These are phyloP conservation scores for Spongispora temasekensis DNA, from an alignment of 1,284 basidiomycete genomes.

Conservation along the genomic window DNA sequence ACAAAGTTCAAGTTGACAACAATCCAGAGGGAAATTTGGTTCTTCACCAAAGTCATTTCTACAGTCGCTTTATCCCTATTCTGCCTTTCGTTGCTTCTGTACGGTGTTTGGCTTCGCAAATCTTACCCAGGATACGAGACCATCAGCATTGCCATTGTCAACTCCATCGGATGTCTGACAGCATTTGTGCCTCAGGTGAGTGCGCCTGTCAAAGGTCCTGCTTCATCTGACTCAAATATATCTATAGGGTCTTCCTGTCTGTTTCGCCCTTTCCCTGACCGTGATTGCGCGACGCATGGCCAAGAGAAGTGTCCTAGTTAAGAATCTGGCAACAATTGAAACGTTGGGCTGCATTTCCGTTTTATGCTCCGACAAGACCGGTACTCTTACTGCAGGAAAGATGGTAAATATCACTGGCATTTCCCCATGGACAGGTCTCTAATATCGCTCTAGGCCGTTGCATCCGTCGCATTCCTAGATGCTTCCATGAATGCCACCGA, in stretches of 20 bases:
- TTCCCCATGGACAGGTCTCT: not conserved
- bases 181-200: conserved; percentile 51
- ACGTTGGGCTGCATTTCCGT: conserved; percentile 62
- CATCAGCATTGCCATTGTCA: conserved; percentile 43
- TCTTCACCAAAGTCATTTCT: conserved; percentile 51
- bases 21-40: conserved; percentile 50
- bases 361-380: conserved; percentile 57
- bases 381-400: conserved; percentile 49
- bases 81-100: conserved; percentile 43
- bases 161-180: conserved; percentile 50
- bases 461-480: conserved; percentile 46
- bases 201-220: not conserved
- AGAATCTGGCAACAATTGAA: conserved; percentile 60
- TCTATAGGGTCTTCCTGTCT: conserved; percentile 46
- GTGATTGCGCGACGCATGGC: conserved; percentile 53
- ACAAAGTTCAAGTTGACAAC: conserved; percentile 51
- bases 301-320: conserved; percentile 56
- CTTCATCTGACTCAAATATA: not conserved
- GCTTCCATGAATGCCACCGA: conserved; percentile 30
- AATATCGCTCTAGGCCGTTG: conserved; percentile 37
- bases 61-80: conserved; percentile 44
- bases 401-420: conserved; percentile 25
- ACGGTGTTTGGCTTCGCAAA: conserved; percentile 46
- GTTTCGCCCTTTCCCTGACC: conserved; percentile 52
- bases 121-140: conserved; percentile 40